A percentile compares a stretch with the other conserved stretches of the same genome.
Conservation (phyloP, 2,329 filamentous ascomycete species). For the Sarocladium oryzae region DNA sequence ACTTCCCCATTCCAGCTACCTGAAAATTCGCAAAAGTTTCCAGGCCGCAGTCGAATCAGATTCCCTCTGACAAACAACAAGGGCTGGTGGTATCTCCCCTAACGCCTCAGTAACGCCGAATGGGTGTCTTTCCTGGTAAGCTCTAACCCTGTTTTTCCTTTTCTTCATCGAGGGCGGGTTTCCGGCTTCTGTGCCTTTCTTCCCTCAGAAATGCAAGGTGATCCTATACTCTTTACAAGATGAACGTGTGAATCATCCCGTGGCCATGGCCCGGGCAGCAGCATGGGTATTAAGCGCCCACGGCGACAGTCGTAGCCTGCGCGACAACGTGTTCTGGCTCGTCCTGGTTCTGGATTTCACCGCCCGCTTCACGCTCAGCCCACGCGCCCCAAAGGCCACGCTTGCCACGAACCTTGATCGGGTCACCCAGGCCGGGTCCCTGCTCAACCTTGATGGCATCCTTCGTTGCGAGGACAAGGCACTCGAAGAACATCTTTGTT, state of each 20-base stretch:
- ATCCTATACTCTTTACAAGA: conserved; percentile 9
- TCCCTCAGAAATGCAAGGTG: conserved; percentile 3
- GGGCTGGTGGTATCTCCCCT: conserved; percentile 7
- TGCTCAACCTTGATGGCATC: conserved; percentile 98
- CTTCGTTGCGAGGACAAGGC: conserved; percentile 91
- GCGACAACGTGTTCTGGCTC: conserved; percentile 27
- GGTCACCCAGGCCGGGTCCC: conserved; percentile 65
- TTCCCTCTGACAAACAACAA: not conserved
- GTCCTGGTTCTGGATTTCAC: conserved; percentile 50
- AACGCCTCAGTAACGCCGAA: conserved; percentile 8
- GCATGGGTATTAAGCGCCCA: conserved; percentile 26
- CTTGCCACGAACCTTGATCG: conserved; percentile 82
- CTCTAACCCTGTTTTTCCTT: not conserved
- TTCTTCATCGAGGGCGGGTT: not conserved
- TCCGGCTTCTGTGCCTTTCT: not conserved
- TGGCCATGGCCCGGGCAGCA: not conserved
- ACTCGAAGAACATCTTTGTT: conserved; percentile 99
- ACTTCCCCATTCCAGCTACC: too few relatives aligned
- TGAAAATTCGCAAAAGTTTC: too few relatives aligned
- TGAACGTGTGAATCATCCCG: conserved; percentile 13
- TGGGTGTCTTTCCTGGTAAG: not conserved
- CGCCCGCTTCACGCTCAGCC: conserved; percentile 72
- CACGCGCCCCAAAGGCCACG: conserved; percentile 94
- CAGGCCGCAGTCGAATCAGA: not conserved
- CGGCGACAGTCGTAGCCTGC: conserved; percentile 25